Evolutionary conservation across 495 filamentous ascomycete genomes (phyloP).

Genomic region (Patellaria atrata): DNA sequence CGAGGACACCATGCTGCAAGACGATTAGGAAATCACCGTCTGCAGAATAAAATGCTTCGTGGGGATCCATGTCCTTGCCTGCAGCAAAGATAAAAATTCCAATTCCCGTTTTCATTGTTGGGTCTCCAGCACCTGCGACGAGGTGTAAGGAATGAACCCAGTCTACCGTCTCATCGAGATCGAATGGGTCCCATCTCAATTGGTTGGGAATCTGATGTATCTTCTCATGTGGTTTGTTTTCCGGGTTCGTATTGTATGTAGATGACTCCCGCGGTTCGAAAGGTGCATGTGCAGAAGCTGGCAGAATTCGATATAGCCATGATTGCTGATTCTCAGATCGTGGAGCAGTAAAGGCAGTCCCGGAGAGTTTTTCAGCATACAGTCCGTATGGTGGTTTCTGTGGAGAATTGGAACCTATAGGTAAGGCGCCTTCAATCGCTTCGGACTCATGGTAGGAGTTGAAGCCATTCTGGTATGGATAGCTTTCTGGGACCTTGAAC

Average conservation of each 20-base stretch:
- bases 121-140: conserved; percentile 71
- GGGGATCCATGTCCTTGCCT: conserved; percentile 58
- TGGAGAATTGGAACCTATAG: conserved; percentile 67
- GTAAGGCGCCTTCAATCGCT: conserved; percentile 45
- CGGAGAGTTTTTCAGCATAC: conserved; percentile 87
- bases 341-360: conserved; percentile 85
- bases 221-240: conserved; percentile 33
- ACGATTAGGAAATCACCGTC: conserved; percentile 86
- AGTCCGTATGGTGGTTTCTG: conserved; percentile 75
- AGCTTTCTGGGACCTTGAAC: conserved; percentile 41
- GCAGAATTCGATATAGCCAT: conserved; percentile 89
- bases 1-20: conserved; percentile 65
- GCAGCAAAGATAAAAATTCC: conserved; percentile 75
- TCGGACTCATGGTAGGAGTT: conserved; percentile 45
- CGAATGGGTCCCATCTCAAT: conserved; percentile 84
- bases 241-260: conserved; percentile 38
- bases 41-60: conserved; percentile 72
- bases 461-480: conserved; percentile 45
- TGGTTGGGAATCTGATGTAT: conserved; percentile 67
- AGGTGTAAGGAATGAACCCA: conserved; percentile 67
- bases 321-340: conserved; percentile 79
- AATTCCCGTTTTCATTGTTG: conserved; percentile 63
- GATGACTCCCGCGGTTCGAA: conserved; percentile 44
- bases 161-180: conserved; percentile 54
- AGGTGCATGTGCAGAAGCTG: conserved; percentile 64